These are phyloP conservation scores for Fistulifera pelliculosa DNA, from an alignment of 108 stramenopile species.

Conservation along the genomic window DNA sequence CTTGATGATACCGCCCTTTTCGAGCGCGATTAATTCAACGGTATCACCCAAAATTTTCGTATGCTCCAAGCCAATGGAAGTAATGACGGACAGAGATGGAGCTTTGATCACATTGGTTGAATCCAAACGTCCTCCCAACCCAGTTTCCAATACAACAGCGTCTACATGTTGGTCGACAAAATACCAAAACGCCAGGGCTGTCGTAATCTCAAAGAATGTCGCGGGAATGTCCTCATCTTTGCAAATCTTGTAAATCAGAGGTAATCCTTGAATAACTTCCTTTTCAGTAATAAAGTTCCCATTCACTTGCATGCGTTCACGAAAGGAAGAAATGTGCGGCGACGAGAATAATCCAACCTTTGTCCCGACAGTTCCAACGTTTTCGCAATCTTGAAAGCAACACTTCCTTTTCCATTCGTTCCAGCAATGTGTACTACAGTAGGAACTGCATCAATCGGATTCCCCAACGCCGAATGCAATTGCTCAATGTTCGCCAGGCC, in stretches of 20 bases:
- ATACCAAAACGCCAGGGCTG: slow-evolving; percentile 81
- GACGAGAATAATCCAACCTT: slow-evolving; percentile 90
- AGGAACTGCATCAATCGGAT: slow-evolving; percentile 67
- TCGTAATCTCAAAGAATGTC: slow-evolving; percentile 97
- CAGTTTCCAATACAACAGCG: slow-evolving; percentile 90
- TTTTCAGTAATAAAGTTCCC: slow-evolving; percentile 73
- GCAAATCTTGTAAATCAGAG: slow-evolving; percentile 73
- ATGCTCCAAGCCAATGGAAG: slow-evolving; percentile 94
- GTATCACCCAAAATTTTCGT: slow-evolving; percentile 91
- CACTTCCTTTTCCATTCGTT: slow-evolving; percentile 95
- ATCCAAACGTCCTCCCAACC: slow-evolving; percentile 94
- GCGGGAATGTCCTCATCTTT: slow-evolving; percentile 79
- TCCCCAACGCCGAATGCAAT: slow-evolving; percentile 73
- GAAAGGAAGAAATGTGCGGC: slow-evolving; percentile 96
- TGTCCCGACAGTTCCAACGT: slow-evolving; percentile 38
- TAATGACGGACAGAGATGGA: slow-evolving; percentile 76
- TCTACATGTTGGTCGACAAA: slow-evolving; percentile 47
- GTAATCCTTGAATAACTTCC: slow-evolving; percentile 65
- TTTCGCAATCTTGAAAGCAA: slow-evolving; percentile 85
- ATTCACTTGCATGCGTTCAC: slow-evolving; percentile 94
- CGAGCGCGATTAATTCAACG: slow-evolving; percentile 78
- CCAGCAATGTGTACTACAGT: slow-evolving; percentile 90
- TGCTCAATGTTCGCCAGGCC: slow-evolving; percentile 80
- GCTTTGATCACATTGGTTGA: slow-evolving; percentile 84
- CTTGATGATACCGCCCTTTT: slow-evolving; percentile 97